phyloP scores from a whole-genome alignment of 2,329 filamentous ascomycete genomes.

The Neophaeococcomyces mojaviensis region DNA sequence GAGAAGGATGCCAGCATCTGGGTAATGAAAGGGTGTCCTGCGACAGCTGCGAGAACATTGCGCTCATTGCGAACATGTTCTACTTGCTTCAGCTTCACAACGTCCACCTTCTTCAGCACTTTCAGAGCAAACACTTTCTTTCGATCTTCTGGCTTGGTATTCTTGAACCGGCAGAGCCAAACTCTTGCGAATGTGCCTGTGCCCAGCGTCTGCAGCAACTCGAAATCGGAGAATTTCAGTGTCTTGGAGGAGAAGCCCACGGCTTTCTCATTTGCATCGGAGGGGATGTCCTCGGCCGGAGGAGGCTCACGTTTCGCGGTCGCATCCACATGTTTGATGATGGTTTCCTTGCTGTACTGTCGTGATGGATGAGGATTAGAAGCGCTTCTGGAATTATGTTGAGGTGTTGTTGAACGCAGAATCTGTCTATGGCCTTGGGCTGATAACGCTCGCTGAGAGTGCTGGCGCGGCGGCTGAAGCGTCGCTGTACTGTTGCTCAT shows the following conservation, averaged over 20 bases:
- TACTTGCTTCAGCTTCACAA: conserved; percentile 58
- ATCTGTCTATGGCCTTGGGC: conserved; percentile 22
- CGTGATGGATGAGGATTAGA: conserved; percentile 22
- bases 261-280: conserved; percentile 32
- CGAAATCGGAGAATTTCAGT: conserved; percentile 38
- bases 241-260: conserved; percentile 31
- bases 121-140: conserved; percentile 43
- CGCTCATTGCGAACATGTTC: conserved; percentile 62
- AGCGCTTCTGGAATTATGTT: conserved; percentile 19
- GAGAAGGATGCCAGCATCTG: conserved; percentile 58
- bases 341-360: conserved; percentile 19
- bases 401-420: conserved; percentile 17
- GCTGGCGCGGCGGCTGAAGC: conserved; percentile 23
- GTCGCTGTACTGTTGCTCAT: conserved; percentile 22
- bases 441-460: conserved; percentile 21
- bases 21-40: conserved; percentile 60
- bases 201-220: conserved; percentile 42
- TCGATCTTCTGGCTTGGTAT: conserved; percentile 27
- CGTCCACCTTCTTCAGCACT: conserved; percentile 44
- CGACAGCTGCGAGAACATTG: conserved; percentile 54
- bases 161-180: conserved; percentile 40
- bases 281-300: conserved; percentile 27
- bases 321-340: conserved; percentile 15
- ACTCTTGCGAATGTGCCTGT: conserved; percentile 47
- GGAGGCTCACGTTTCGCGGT: conserved; percentile 10